A percentile compares a stretch with the other conserved stretches of the same genome.
Conservation (phyloP, 192 early-diverging fungal species). For the Umbelopsis isabellina region DNA sequence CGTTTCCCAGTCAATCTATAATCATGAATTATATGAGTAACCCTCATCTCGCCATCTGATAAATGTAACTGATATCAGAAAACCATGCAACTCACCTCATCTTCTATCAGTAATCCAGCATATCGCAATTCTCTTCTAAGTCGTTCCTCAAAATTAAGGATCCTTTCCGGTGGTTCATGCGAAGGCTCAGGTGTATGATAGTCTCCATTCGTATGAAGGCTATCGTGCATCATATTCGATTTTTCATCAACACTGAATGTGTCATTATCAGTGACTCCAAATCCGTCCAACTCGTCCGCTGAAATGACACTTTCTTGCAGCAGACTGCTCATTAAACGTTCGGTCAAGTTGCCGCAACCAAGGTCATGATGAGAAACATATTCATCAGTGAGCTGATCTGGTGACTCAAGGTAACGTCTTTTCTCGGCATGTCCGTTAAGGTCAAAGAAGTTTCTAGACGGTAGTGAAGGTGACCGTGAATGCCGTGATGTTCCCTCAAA, state of each 20-base stretch:
- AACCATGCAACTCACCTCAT: conserved; percentile 58
- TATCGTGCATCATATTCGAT: not conserved
- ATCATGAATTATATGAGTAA: not conserved
- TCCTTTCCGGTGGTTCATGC: conserved; percentile 24
- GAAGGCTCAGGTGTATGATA: conserved; percentile 21
- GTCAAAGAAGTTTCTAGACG: conserved; percentile 17
- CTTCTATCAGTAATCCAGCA: conserved; percentile 83
- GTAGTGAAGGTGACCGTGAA: not conserved
- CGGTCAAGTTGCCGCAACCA: conserved; percentile 64
- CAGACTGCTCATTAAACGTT: conserved; percentile 73
- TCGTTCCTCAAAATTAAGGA: conserved; percentile 75
- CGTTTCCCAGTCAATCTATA: conserved; percentile 68
- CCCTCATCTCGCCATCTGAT: not conserved
- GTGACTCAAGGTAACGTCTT: conserved; percentile 14
- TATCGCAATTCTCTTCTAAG: conserved; percentile 83
- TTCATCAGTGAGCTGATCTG: conserved; percentile 40
- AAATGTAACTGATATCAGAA: not conserved
- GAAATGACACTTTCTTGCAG: conserved; percentile 67
- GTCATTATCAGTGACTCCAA: conserved; percentile 34
- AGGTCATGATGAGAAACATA: conserved; percentile 31
- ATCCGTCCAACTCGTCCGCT: conserved; percentile 36
- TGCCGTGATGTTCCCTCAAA: conserved; percentile 28
- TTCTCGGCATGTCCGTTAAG: not conserved
- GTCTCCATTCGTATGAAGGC: no score
- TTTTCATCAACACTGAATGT: not conserved